Base-by-base conservation (phyloP, 2,329 filamentous ascomycete genomes). In the Emergomyces africanus region DNA sequence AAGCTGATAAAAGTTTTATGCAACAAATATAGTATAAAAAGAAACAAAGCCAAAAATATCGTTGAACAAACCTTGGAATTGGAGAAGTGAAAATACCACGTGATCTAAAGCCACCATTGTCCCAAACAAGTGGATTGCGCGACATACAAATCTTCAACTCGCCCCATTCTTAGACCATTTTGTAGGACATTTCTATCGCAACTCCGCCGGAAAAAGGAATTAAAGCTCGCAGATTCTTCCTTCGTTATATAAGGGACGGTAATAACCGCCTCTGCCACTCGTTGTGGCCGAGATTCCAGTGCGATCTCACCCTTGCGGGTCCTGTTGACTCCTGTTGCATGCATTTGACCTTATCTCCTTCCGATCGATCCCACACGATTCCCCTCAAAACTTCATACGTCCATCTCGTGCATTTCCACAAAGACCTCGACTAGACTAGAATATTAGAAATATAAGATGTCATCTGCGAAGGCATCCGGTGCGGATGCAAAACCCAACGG, bases 381-480 rank as follows among this genome's bases (percentile, higher is more conserved):
- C 39, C n/a, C 23, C 25, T 28, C 39, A 28, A n/a, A n/a, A 8
- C 20, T 54, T 23, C 33, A 23, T 5, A 8, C 33, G 33, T 15
- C 5, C 20, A 39, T 20, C 3, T 25, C 25, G 3, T 4, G 44
- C 20, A 37, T 55, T 23, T 23, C 25, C 6, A 41, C 15, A 41
- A 20, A 44, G 20, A 42, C 9, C 39, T 39, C 33, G 9, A 37
- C 33, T 23, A 37, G 20, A 33, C 33, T 23, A 25, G n/a, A n/a
- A n/a, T n/a, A n/a, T n/a, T n/a, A 57, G 33, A 41, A 23, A 46
- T 20, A 59, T 41, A 59, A 50, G 50, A 75, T 75, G 73, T 67
- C 73, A 58, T 74, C 76, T 59, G 75, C 77, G 61, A 74, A 72
- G 57, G 71, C 77, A 49, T 78, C 77, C 60, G 77, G 77, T 60